phyloP scores from a whole-genome alignment of 192 early-diverging fungal species.

The Coemansia sp. region DNA sequence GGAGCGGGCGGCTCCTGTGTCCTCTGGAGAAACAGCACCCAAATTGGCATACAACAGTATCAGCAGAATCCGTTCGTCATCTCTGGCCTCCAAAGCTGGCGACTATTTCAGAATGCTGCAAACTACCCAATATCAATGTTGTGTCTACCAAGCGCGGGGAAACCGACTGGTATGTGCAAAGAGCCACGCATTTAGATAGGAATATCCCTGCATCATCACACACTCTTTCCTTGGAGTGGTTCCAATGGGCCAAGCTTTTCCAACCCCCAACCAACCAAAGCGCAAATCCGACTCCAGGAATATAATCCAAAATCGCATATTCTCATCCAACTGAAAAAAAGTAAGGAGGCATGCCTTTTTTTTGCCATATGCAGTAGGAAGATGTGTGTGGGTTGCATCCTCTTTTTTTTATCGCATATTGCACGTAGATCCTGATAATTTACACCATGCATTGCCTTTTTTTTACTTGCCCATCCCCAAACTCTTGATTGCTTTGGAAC shows the following conservation, averaged over 20 bases:
- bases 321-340: neutral
- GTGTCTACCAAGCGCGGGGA: neutral
- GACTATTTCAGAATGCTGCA: no score
- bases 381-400: constrained; percentile 2
- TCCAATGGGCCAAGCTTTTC: no score
- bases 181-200: neutral
- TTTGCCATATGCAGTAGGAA: neutral
- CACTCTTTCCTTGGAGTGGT: neutral
- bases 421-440: constrained; percentile 51
- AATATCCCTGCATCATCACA: neutral
- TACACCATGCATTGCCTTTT: constrained; percentile 31
- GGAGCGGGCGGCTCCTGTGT: no score
- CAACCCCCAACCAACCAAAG: neutral
- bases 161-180: no score
- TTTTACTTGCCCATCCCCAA: constrained; percentile 9
- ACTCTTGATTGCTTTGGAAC: neutral
- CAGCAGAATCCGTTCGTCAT: no score
- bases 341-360: neutral
- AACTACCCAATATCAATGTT: neutral
- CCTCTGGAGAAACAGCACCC: no score
- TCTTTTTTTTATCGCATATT: constrained; percentile 23
- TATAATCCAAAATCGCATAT: neutral
- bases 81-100: no score
- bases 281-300: neutral
- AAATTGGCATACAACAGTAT: no score